Evolutionary conservation across 805 yeast species (phyloP), one percentile per base, ranked within the genome.

Genomic region (Lipomyces starkeyi): DNA sequence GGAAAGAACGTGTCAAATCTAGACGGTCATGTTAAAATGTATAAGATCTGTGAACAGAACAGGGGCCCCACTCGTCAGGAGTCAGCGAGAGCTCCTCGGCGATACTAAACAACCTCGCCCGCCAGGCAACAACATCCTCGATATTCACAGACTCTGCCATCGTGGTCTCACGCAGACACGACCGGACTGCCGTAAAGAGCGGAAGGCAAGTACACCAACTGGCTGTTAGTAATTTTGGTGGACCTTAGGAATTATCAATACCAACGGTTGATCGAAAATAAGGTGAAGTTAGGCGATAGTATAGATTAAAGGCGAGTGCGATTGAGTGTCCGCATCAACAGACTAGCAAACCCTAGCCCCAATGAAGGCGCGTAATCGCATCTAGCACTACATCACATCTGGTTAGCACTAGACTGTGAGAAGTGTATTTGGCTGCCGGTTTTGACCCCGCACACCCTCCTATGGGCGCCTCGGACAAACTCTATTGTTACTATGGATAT

Each of bases 51-150:
- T 34, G 4, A 13, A 13, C 49, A 20, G 60, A 40, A 47, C 17
- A 13, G 22, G 56, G 32, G 17, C n/a, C 56, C 29, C 35, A 67
- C 61, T 67, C 68, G 17, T 55, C 57, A n/a, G 70, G 63, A 17
- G 68, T 59, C 65, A 67, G 52, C 13, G 53, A 13, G 55, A 67
- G 53, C 25, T 67, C 70, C 7, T 59, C 43, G 43, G 70, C 55
- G 47, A 62, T 32, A 22, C 56, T 11, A 29, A 67, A 67, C 35
- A 67, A 53, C n/a, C 65, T 43, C 27, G 61, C 65, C 8, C 70
- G 62, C 70, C 70, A 67, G 1, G 54, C 37, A 35, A 62, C 61
- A 35, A 67, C 53, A 32, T 64, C 60, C 9, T 35, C 62, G 4
- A 53, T 25, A 53, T 29, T 53, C 8, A 25, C 34, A 25, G 56